Base-by-base conservation (phyloP, 2,329 filamentous ascomycete genomes). In the Claviceps sp. region DNA sequence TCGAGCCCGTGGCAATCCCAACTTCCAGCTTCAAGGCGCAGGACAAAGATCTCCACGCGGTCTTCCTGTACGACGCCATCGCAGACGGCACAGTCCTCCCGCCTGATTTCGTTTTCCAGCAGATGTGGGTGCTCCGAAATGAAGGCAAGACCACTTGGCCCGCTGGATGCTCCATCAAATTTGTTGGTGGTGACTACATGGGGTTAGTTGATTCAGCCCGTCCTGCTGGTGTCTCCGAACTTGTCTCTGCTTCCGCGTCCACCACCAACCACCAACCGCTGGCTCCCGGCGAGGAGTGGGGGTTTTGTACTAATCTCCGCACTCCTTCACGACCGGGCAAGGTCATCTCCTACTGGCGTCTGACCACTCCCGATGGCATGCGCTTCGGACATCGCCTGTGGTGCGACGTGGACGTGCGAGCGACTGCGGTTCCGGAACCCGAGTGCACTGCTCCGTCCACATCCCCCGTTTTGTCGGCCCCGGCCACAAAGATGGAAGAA, bases 151-250 rank as follows among this genome's bases (percentile, higher is more conserved):
- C 75, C 48, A 68, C 82, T 13, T 98, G 93, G 93, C 93, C 93
- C 40, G 80, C 83, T 52, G 93, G 90, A 55, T 95, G 88, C 74
- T 85, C 84, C 52, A 86, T 97, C 60, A 88, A 86, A 68, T 96
- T 90, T 63, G 85, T 94, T 54, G 89, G 91, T 53, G 93, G 93
- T 49, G 91, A 97, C 67, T 89, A 91, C 70, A 97, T 98, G 93
- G 88, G 94, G 60, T 86, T 90, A 59, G 78, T 95, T 51, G 87
- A 95, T 66, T 82, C 85, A 50, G 78, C 77, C 55, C 86, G 86
- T 61, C 86, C 89, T 24, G 82, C 85, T n/a, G 86, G 85, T 59
- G 81, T 88, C 52, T 76, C 78, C 41, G 83, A 90, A 59, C 82
- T 96, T 53, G 78, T 82, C 40, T 81, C 81, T 37, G 88, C 90